Conservation (phyloP, 441 rosid species). For the Syzygium syzygioides region DNA sequence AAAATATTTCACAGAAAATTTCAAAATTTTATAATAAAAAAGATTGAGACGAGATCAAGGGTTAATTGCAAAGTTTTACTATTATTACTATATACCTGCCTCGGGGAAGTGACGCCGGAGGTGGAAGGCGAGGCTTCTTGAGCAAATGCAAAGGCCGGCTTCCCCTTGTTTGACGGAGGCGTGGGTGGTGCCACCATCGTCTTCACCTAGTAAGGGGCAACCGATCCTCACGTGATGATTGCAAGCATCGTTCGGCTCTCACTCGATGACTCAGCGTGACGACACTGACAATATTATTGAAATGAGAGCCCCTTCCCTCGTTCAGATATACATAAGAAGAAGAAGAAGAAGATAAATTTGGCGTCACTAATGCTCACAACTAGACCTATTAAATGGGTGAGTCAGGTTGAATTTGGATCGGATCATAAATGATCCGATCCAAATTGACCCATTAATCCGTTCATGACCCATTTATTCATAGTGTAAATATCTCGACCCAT, state of each 20-base stretch:
- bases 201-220: not conserved
- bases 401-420: too few relatives aligned
- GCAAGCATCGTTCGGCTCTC: not conserved
- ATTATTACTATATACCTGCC: not conserved
- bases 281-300: not conserved
- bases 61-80: not conserved
- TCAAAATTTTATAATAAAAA: not conserved
- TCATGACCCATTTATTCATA: too few relatives aligned
- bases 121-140: not conserved
- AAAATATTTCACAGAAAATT: not conserved
- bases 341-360: too few relatives aligned
- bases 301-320: not conserved
- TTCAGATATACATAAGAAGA: not conserved
- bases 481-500: too few relatives aligned
- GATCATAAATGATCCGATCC: too few relatives aligned
- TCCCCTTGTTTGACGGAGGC: not conserved
- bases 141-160: not conserved
- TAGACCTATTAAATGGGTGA: too few relatives aligned
- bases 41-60: not conserved
- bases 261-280: not conserved
- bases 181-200: not conserved
- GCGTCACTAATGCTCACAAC: too few relatives aligned
- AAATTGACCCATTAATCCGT: too few relatives aligned
- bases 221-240: not conserved
- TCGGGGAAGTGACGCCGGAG: not conserved